These are phyloP conservation scores for Cryptococcus deneoformans DNA, from an alignment of 1,284 basidiomycete genomes.

Conservation along the genomic window DNA sequence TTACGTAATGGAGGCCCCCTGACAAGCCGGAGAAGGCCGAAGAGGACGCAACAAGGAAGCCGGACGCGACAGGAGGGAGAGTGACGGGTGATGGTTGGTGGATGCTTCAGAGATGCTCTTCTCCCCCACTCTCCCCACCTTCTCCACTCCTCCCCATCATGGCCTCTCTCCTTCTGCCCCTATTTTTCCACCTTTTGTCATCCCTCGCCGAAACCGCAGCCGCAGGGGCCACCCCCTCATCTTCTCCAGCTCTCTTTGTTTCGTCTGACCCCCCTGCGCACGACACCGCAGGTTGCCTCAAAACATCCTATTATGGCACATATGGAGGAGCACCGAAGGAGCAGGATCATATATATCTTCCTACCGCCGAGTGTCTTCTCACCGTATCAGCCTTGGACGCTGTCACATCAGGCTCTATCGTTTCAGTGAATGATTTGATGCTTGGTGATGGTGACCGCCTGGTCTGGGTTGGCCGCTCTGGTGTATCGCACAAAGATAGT, in stretches of 20 bases:
- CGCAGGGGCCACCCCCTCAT: too few relatives aligned
- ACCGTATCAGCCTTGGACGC: constrained; percentile 26
- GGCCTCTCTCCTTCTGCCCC: too few relatives aligned
- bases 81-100: too few relatives aligned
- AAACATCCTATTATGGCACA: constrained; percentile 12
- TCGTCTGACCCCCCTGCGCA: background rate
- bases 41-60: too few relatives aligned
- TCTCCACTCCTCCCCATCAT: too few relatives aligned
- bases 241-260: background rate
- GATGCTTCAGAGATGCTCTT: too few relatives aligned
- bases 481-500: constrained; percentile 13
- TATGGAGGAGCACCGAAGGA: constrained; percentile 12
- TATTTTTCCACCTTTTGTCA: too few relatives aligned
- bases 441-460: constrained; percentile 15
- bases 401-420: constrained; percentile 17
- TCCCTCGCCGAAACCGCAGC: too few relatives aligned
- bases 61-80: too few relatives aligned
- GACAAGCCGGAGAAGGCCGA: too few relatives aligned
- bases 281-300: constrained; percentile 6
- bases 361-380: constrained; percentile 8
- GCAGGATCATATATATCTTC: constrained; percentile 17
- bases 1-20: too few relatives aligned
- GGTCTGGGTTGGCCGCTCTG: constrained; percentile 43
- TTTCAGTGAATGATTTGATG: constrained; percentile 5
- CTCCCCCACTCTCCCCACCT: too few relatives aligned